Conservation (phyloP, 2,329 filamentous ascomycete genomes). For the Monilinia fructicola region DNA sequence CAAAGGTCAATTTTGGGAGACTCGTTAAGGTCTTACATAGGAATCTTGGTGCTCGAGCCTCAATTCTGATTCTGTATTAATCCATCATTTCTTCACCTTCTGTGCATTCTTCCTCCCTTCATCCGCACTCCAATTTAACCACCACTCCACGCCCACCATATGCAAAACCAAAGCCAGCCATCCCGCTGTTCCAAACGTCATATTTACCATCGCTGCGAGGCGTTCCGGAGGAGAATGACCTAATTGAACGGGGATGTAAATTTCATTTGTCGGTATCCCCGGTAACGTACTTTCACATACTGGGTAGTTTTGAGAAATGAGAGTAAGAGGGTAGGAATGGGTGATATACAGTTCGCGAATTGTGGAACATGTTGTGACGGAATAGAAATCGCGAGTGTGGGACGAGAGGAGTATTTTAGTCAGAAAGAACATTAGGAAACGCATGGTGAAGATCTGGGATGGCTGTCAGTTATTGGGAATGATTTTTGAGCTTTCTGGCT, state of each 20-base stretch:
- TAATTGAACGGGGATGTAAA: background rate
- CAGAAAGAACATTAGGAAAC: background rate
- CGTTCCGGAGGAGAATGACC: background rate
- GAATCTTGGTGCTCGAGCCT: background rate
- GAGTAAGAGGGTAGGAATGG: background rate
- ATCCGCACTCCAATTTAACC: conserved; percentile 2
- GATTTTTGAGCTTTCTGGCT: background rate
- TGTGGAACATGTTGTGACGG: conserved; percentile 3
- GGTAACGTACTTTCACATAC: background rate
- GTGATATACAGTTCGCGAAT: conserved; percentile 1
- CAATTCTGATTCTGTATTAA: background rate
- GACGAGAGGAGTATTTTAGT: background rate
- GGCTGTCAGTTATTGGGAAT: background rate
- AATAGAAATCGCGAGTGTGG: conserved; percentile 8
- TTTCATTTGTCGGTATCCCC: background rate
- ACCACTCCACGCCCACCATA: conserved; percentile 4
- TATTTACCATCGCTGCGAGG: background rate
- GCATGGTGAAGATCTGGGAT: conserved; percentile 9
- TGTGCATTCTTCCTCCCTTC: background rate
- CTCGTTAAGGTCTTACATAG: too few relatives aligned
- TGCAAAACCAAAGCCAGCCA: background rate
- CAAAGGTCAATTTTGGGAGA: too few relatives aligned
- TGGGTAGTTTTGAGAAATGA: conserved; percentile 9
- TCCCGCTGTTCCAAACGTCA: conserved; percentile 7
- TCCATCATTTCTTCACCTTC: background rate